phyloP scores from a whole-genome alignment of 257 asterid species.

The Voacanga thouarsii region DNA sequence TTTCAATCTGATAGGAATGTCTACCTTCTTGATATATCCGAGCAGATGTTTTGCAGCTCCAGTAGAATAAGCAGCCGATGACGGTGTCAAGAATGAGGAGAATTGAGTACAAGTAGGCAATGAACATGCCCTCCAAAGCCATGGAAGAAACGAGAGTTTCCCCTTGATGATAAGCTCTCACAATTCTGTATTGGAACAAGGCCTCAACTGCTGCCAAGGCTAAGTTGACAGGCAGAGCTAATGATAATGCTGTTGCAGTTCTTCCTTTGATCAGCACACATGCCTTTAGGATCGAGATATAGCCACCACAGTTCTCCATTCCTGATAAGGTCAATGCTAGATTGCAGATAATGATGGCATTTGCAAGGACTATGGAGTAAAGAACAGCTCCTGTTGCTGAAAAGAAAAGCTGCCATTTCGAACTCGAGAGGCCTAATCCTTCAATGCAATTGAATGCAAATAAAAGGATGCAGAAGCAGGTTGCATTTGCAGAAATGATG shows the following conservation, averaged over 20 bases:
- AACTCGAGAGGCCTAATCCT: constrained; percentile 36
- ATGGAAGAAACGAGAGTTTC: constrained; percentile 17
- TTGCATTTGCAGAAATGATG: constrained; percentile 60
- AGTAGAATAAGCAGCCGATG: constrained; percentile 46
- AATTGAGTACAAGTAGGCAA: constrained; percentile 57
- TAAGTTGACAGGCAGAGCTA: constrained; percentile 50
- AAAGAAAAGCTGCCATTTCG: constrained; percentile 29
- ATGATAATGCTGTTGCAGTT: constrained; percentile 46
- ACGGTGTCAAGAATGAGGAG: constrained; percentile 64
- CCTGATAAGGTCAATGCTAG: constrained; percentile 47
- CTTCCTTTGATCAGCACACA: constrained; percentile 48
- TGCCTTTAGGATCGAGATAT: constrained; percentile 43
- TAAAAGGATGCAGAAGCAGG: constrained; percentile 52
- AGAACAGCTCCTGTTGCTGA: constrained; percentile 51
- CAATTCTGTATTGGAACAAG: constrained; percentile 58
- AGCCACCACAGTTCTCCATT: constrained; percentile 41
- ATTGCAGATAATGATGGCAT: constrained; percentile 45
- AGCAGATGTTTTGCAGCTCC: constrained; percentile 30
- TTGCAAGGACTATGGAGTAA: constrained; percentile 68
- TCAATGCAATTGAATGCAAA: constrained; percentile 34
- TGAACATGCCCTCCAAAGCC: constrained; percentile 52
- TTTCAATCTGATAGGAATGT: constrained; percentile 19
- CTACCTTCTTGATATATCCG: constrained; percentile 23
- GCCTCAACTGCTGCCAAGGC: constrained; percentile 58
- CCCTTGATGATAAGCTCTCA: constrained; percentile 26